Conservation (phyloP, 768 basidiomycete species). For the Brasilioporus rufonigricans region DNA sequence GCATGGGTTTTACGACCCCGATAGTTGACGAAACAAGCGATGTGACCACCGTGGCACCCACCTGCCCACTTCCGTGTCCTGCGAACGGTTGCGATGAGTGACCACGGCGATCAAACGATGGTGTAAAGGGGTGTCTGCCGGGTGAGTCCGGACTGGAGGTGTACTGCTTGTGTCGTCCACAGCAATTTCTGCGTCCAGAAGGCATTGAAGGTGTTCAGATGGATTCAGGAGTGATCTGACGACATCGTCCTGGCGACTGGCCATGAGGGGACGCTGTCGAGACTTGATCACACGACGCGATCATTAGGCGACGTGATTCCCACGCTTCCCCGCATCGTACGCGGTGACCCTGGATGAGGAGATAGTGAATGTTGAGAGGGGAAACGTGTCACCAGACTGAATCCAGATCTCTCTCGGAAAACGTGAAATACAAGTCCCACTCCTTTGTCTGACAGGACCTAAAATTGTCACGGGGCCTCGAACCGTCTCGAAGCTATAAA, state of each 20-base stretch:
- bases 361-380: background rate
- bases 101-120: constrained; percentile 43
- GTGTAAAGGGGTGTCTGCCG: background rate
- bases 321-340: constrained; percentile 30
- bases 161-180: background rate
- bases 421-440: background rate
- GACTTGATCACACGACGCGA: constrained; percentile 10
- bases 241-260: constrained; percentile 9
- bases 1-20: background rate
- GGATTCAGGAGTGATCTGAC: constrained; percentile 32
- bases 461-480: background rate
- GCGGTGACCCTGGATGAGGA: background rate
- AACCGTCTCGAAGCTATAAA: constrained; percentile 20
- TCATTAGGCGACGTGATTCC: constrained; percentile 11
- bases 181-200: constrained; percentile 39
- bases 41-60: constrained; percentile 24
- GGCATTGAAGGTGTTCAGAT: constrained; percentile 45
- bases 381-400: background rate
- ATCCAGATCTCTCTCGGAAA: background rate
- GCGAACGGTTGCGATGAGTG: constrained; percentile 42
- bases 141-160: background rate
- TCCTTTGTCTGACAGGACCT: too few species aligned
- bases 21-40: background rate
- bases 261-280: constrained; percentile 1
- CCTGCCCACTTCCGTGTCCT: constrained; percentile 54